phyloP scores from a whole-genome alignment of 148 eudicot species.

The Persicaria tinctoria region DNA sequence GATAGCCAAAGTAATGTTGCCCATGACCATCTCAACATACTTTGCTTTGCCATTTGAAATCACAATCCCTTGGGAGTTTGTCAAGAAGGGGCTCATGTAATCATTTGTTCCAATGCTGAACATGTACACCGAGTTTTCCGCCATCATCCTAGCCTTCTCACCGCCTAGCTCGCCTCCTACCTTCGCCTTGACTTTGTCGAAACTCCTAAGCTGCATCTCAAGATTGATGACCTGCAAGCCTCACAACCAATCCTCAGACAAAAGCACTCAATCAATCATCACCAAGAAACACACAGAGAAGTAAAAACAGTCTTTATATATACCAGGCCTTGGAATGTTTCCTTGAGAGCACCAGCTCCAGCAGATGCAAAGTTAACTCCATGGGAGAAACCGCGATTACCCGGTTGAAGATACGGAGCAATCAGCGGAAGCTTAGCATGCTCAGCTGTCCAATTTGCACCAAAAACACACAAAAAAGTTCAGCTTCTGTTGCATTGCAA shows the following conservation, averaged over 20 bases:
- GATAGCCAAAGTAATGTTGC: conserved; percentile 21
- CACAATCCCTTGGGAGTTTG: not conserved
- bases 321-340: conserved; percentile 43
- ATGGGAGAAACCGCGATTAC: conserved; percentile 14
- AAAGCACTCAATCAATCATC: not conserved
- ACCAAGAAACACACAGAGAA: not conserved
- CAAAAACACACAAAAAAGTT: not conserved
- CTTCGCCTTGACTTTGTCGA: conserved; percentile 26
- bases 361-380: conserved; percentile 69
- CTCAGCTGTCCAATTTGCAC: conserved; percentile 29
- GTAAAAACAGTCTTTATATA: conserved; percentile 8
- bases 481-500: not conserved
- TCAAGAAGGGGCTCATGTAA: conserved; percentile 16
- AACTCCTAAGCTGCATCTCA: conserved; percentile 33
- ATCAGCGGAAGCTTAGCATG: conserved; percentile 46
- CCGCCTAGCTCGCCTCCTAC: conserved; percentile 26
- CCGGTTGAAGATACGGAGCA: conserved; percentile 42
- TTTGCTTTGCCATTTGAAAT: not conserved
- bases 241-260: not conserved
- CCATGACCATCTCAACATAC: conserved; percentile 20
- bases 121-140: conserved; percentile 34
- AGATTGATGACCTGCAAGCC: conserved; percentile 32
- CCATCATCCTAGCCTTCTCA: conserved; percentile 18
- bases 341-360: conserved; percentile 56
- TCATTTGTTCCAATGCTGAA: conserved; percentile 46